phyloP scores from a whole-genome alignment of 176 grass and related monocot species.

The Paspalum vaginatum region DNA sequence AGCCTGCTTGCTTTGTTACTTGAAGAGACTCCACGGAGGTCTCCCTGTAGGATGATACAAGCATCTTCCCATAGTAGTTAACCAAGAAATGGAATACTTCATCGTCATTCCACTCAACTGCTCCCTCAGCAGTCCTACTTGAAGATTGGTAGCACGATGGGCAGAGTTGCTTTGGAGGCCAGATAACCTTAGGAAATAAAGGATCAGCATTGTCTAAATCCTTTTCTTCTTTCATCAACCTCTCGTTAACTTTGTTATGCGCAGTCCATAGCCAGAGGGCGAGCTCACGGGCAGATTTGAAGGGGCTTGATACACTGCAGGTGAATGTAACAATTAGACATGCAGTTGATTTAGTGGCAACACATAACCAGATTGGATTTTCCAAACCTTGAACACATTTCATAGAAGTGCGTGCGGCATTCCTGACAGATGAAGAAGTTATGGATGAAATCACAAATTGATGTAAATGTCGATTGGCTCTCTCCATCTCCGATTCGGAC shows the following conservation, averaged over 20 bases:
- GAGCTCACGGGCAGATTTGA: conserved; percentile 75
- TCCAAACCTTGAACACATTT: conserved; percentile 86
- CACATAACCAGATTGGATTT: background rate
- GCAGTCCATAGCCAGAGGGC: conserved; percentile 88
- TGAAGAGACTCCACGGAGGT: conserved; percentile 41
- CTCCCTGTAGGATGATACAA: conserved; percentile 64
- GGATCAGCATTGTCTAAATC: conserved; percentile 68
- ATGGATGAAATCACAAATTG: conserved; percentile 95
- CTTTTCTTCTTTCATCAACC: conserved; percentile 93
- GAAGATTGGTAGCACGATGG: conserved; percentile 72
- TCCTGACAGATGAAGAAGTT: conserved; percentile 96
- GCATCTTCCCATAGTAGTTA: conserved; percentile 79
- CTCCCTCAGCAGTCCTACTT: conserved; percentile 36
- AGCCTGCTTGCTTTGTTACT: conserved; percentile 39
- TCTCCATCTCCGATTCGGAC: conserved; percentile 84
- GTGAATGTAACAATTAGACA: conserved; percentile 40
- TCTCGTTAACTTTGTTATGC: conserved; percentile 98
- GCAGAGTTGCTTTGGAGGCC: conserved; percentile 83
- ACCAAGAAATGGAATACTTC: conserved; percentile 88
- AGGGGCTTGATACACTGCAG: conserved; percentile 78
- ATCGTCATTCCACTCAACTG: conserved; percentile 81
- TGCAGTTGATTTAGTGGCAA: background rate
- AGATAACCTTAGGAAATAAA: conserved; percentile 78
- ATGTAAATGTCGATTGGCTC: conserved; percentile 75
- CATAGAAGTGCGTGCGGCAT: conserved; percentile 87